Evolutionary conservation across 768 basidiomycete species (phyloP).

Genomic region (Leccinum uliginosum): DNA sequence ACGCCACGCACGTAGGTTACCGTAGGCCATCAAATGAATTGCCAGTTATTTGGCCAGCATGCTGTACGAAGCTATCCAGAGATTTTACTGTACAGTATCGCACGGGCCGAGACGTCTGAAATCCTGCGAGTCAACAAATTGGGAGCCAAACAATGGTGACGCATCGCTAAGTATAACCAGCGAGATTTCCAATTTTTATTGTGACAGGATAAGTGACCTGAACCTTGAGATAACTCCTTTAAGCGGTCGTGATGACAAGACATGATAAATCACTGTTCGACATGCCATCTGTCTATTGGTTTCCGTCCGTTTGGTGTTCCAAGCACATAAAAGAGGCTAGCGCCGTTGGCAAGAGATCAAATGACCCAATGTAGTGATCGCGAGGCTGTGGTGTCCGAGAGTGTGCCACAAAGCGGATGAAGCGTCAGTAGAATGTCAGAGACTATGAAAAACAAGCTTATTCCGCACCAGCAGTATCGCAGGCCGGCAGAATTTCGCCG

Average conservation of each 20-base stretch:
- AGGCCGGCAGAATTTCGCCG: neutral
- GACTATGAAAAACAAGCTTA: constrained; percentile 10
- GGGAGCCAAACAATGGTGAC: neutral
- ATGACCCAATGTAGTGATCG: constrained; percentile 4
- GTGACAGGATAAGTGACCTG: neutral
- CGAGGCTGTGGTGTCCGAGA: constrained; percentile 28
- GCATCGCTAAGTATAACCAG: neutral
- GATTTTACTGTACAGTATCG: neutral
- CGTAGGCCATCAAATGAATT: neutral
- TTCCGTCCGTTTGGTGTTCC: constrained; percentile 1
- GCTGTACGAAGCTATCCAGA: neutral
- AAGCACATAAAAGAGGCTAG: neutral
- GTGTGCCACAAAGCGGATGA: constrained; percentile 29
- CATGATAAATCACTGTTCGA: constrained; percentile 2
- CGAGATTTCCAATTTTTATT: neutral
- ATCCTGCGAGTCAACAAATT: neutral
- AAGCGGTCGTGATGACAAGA: constrained; percentile 3
- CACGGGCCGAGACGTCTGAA: neutral
- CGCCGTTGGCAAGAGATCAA: constrained; percentile 1
- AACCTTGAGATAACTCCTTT: constrained; percentile 8
- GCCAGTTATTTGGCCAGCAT: neutral
- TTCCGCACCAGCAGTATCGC: neutral
- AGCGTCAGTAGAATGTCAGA: constrained; percentile 19
- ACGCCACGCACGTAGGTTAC: neutral
- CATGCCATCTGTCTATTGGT: constrained; percentile 2